Evolutionary conservation across 768 basidiomycete genomes (phyloP), one percentile per base, ranked within the genome.

Genomic region (Udeniomyces megalosporus): DNA sequence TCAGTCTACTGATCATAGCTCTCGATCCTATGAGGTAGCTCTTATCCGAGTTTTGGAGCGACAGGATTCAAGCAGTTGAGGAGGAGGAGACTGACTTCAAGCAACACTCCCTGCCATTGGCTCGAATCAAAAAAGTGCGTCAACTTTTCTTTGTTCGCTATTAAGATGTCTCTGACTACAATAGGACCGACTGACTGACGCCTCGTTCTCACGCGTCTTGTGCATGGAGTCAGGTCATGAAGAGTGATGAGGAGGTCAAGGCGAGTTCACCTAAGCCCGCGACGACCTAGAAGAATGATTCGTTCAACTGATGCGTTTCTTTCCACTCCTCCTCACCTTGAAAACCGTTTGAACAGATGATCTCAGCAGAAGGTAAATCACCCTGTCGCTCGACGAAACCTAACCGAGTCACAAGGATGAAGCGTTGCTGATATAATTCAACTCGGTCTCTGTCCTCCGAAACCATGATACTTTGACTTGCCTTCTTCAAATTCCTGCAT

Each of bases 31-130:
- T n/a, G n/a, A n/a, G n/a, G n/a, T n/a, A n/a, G n/a, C n/a, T n/a
- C n/a, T n/a, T n/a, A n/a, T n/a, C n/a, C n/a, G n/a, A n/a, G 22
- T 61, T 61, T 24, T 61, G 60, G 60, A 52, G 32, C 14, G 48
- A 22, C 28, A 28, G 46, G 28, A 61, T 61, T 45, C 50, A 48
- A 14, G 38, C 52, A 1, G 45, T 45, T 0, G 91, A 95, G 72
- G 81, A 84, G 68, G 90, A 91, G 70, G 86, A 82, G 0, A 86
- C 86, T 28, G 90, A 92, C 74, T 88, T 86, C 67, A 67, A 68
- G 58, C 88, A 91, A 70, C 88, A 87, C 1, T 84, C 87, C 6
- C 77, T 97, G 12, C 93, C 93, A 3, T 77, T 99, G 32, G 95
- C 95, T 20, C 78, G 95, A 71, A 95, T 97, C 70, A 97, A 96